A percentile compares a stretch with the other conserved stretches of the same genome.
Conservation (phyloP, 225 moss, liverwort and hornwort species). For the Bryum argenteum region DNA sequence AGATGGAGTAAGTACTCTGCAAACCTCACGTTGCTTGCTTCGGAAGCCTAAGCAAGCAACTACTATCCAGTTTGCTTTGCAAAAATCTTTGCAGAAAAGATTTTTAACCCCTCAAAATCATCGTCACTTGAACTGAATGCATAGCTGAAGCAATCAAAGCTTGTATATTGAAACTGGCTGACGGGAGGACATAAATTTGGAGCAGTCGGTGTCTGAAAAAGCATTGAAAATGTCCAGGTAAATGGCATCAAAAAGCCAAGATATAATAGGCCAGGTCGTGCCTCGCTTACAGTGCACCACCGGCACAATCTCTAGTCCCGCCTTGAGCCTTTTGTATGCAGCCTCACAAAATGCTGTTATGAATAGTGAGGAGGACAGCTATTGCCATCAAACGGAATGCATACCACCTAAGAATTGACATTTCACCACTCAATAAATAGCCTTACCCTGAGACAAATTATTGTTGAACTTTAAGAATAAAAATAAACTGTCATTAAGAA, state of each 20-base stretch:
- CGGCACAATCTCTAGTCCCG: slow-evolving; percentile 87
- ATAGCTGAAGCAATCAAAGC: no score
- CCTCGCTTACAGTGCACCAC: slow-evolving; percentile 97
- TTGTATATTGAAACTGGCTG: no score
- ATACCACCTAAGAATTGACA: slow-evolving; percentile 63
- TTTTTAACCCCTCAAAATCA: no score
- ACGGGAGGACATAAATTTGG: no score
- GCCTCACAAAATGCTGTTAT: slow-evolving; percentile 78
- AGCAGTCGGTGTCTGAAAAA: no score
- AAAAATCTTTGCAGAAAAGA: no score
- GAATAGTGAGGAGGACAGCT: slow-evolving; percentile 78
- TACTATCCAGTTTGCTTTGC: no score
- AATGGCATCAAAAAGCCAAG: slow-evolving; percentile 93
- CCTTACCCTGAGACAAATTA: slow-evolving; percentile 7
- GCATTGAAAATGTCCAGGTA: no score
- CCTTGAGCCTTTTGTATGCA: slow-evolving; percentile 85
- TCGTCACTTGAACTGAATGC: no score
- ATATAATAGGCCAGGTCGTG: slow-evolving; percentile 95
- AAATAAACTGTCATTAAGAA: slow-evolving; percentile 75
- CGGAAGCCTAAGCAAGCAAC: no score
- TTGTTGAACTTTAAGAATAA: background rate
- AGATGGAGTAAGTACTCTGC: no score
- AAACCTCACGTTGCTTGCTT: no score
- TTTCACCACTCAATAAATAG: background rate
- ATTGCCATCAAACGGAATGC: slow-evolving; percentile 82